Evolutionary conservation across 331 rosid genomes (phyloP).

Genomic region (Stylosanthes scabra): DNA sequence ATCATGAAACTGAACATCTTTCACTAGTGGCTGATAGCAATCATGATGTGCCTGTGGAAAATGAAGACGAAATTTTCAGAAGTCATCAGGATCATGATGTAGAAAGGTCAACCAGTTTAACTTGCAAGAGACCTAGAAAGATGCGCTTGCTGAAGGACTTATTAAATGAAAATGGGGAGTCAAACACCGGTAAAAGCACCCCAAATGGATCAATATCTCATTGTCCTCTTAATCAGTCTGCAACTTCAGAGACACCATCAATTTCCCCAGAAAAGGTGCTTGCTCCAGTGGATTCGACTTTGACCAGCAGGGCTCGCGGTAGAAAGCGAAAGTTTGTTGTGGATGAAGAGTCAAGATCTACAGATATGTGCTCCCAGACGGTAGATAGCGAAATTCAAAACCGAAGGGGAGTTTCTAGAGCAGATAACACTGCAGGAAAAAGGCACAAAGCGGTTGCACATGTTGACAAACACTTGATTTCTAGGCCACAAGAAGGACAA

Average conservation of each 20-base stretch:
- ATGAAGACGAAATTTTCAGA: conserved; percentile 34
- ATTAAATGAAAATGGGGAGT: conserved; percentile 49
- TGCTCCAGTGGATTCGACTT: conserved; percentile 42
- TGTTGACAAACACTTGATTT: conserved; percentile 45
- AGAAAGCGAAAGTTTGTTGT: conserved; percentile 55
- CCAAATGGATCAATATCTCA: conserved; percentile 44
- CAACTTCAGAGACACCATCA: conserved; percentile 32
- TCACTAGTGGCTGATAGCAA: conserved; percentile 40
- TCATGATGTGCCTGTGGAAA: conserved; percentile 36
- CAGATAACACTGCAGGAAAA: conserved; percentile 36
- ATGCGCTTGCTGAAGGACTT: conserved; percentile 65
- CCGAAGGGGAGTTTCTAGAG: conserved; percentile 45
- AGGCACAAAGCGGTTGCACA: conserved; percentile 49
- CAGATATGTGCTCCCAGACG: conserved; percentile 44
- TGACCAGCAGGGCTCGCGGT: conserved; percentile 37
- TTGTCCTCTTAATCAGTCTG: conserved; percentile 42
- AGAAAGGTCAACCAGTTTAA: conserved; percentile 44
- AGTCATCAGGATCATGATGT: conserved; percentile 45
- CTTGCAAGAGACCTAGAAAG: conserved; percentile 54
- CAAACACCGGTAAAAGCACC: conserved; percentile 41
- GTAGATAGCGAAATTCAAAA: conserved; percentile 35
- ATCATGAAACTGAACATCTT: conserved; percentile 31
- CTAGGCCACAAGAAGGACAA: conserved; percentile 47
- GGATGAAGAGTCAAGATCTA: conserved; percentile 46
- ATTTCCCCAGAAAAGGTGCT: conserved; percentile 43